Percentiles rank a stretch among this genome's conserved stretches.
Evolutionary conservation across 2,329 filamentous ascomycete species (phyloP).

Genomic region (Colletotrichum plurivorum): DNA sequence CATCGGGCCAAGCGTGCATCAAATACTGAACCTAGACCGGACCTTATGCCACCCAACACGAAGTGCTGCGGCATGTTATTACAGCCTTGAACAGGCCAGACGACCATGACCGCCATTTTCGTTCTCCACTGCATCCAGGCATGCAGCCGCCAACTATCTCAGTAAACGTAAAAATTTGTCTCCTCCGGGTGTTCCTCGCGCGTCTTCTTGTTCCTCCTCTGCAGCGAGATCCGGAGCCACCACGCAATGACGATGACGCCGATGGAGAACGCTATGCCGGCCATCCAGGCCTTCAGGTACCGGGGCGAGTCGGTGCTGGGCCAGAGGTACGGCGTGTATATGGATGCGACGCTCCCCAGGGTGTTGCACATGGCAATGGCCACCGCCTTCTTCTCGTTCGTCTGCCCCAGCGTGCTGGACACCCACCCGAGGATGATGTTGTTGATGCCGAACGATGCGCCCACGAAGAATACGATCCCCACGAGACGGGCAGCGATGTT

Average conservation of each 20-base stretch:
- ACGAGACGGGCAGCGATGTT: slow-evolving; percentile 45
- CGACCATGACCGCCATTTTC: too few species aligned
- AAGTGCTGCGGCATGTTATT: too few species aligned
- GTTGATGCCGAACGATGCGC: slow-evolving; percentile 56
- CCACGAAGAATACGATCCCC: slow-evolving; percentile 56
- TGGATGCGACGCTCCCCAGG: slow-evolving; percentile 51
- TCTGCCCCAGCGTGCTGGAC: slow-evolving; percentile 56
- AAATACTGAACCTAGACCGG: too few species aligned
- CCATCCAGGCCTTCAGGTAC: slow-evolving; percentile 40
- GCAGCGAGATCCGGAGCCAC: slow-evolving; percentile 51
- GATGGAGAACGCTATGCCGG: slow-evolving; percentile 45
- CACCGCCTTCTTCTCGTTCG: slow-evolving; percentile 61
- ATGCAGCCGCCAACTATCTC: background rate
- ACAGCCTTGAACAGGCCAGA: too few species aligned
- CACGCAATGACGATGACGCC: slow-evolving; percentile 53
- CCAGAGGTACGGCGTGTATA: slow-evolving; percentile 59
- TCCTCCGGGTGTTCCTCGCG: slow-evolving; percentile 41
- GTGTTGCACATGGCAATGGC: slow-evolving; percentile 57
- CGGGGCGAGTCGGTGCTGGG: slow-evolving; percentile 46
- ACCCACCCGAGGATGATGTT: slow-evolving; percentile 61
- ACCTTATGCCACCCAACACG: too few species aligned
- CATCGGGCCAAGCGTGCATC: too few species aligned
- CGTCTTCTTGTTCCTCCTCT: slow-evolving; percentile 52
- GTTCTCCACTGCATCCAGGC: too few species aligned
- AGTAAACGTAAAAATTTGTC: slow-evolving; percentile 48